phyloP scores from a whole-genome alignment of 2,329 filamentous ascomycete genomes.

The Phoma herbarum region DNA sequence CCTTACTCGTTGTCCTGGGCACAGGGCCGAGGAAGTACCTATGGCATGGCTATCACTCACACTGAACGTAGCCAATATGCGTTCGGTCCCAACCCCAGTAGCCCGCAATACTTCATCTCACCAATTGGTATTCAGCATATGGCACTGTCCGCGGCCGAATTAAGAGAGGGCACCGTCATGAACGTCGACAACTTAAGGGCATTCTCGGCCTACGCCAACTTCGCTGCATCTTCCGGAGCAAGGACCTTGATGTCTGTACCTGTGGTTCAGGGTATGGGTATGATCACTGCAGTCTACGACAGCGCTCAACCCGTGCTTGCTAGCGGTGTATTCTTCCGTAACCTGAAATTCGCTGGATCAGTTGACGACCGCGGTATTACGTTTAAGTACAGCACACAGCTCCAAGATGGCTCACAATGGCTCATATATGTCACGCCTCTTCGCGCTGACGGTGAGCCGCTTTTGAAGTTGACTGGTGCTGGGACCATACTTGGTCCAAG shows the following conservation, averaged over 20 bases:
- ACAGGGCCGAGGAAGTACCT: conserved; percentile 68
- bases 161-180: conserved; percentile 68
- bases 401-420: conserved; percentile 73
- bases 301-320: conserved; percentile 75
- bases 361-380: conserved; percentile 58
- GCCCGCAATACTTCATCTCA: conserved; percentile 77
- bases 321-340: conserved; percentile 78
- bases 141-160: conserved; percentile 79
- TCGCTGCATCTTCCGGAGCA: conserved; percentile 65
- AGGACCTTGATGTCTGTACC: conserved; percentile 76
- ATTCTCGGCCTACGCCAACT: conserved; percentile 72
- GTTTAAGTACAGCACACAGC: conserved; percentile 31
- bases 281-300: conserved; percentile 80
- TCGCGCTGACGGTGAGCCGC: conserved; percentile 65
- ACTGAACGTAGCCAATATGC: conserved; percentile 73
- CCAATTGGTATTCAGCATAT: conserved; percentile 86
- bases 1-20: conserved; percentile 62
- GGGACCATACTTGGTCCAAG: conserved; percentile 70
- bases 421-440: conserved; percentile 77
- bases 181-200: conserved; percentile 61
- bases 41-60: conserved; percentile 81
- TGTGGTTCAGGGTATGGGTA: conserved; percentile 88
- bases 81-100: conserved; percentile 33
- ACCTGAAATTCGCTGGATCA: conserved; percentile 57
- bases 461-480: conserved; percentile 73